Evolutionary conservation across 148 eudicot species (phyloP), one percentile per base, ranked within the genome.

Genomic region (Fagopyrum tataricum): DNA sequence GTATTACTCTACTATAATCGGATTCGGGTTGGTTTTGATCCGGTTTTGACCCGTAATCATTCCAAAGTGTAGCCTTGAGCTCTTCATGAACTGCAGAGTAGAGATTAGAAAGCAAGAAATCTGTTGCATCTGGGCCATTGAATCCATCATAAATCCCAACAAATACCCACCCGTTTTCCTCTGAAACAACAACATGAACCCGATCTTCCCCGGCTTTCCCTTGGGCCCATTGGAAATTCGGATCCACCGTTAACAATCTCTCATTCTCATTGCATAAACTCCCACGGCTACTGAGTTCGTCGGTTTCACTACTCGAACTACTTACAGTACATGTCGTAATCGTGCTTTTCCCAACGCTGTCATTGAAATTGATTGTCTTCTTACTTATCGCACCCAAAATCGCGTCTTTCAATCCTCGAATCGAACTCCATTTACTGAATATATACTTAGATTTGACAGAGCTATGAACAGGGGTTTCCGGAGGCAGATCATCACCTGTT

Each of bases 81-180:
- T 89, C 93, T 43, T 78, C 80, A 2, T 77, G 76, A 40, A 89
- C 79, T 48, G 81, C 78, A 2, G 90, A 39, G 39, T 89, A 87
- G 13, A 89, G 83, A 83, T 89, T 83, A 13, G 72, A 77, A 12
- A 80, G 49, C 70, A 89, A 67, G 59, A 76, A 89, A 77, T 89
- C 93, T 6, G 93, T 80, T 2, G 93, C 93, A 79, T 89, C 93
- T 10, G 93, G 93, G 4, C 93, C 93, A 41, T 83, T 89, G 58
- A 89, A 89, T 51, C 93, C 93, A 58, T 89, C 93, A 26, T 89
- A 89, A 46, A 89, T 89, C 24, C 93, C 93, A 21, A 89, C 90
- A 53, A 89, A 89, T 71, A 87, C 93, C 90, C 88, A 89, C 1
- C 90, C 90, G 21, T 84, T 68, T 59, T 89, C 93, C 69, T 89